Evolutionary conservation across 1,284 basidiomycete genomes (phyloP).

Genomic region (Macrocystidia cucumis): DNA sequence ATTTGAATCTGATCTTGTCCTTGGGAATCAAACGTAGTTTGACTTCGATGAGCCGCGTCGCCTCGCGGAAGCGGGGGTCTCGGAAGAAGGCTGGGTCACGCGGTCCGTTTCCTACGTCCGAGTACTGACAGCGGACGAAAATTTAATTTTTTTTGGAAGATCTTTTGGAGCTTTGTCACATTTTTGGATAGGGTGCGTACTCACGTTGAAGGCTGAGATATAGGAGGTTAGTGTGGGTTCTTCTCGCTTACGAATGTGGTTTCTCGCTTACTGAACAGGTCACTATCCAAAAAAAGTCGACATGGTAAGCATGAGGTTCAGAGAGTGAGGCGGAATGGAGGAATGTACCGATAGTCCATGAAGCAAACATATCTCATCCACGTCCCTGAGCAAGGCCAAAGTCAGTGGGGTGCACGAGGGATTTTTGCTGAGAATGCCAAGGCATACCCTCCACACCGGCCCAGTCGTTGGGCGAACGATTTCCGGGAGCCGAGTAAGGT

Average conservation of each 20-base stretch:
- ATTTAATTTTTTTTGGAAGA: constrained; percentile 5
- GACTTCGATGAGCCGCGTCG: constrained; percentile 53
- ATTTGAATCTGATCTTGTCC: constrained; percentile 21
- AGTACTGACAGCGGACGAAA: constrained; percentile 22
- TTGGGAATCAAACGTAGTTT: constrained; percentile 37
- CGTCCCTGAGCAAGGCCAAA: constrained; percentile 24
- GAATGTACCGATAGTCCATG: constrained; percentile 62
- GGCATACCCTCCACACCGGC: constrained; percentile 52
- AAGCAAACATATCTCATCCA: constrained; percentile 68
- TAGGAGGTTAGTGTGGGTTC: constrained; percentile 8
- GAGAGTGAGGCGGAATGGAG: constrained; percentile 1
- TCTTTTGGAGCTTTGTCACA: too few species aligned
- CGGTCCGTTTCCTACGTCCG: constrained; percentile 25
- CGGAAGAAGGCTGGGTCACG: constrained; percentile 47
- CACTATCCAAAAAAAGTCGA: too few species aligned
- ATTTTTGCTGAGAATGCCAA: neutral
- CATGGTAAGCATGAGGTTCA: constrained; percentile 3
- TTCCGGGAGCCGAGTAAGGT: constrained; percentile 42
- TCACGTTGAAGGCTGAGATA: constrained; percentile 70
- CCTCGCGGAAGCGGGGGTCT: constrained; percentile 48
- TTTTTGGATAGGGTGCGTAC: too few species aligned
- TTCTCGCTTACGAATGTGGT: too few species aligned
- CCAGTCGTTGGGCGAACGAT: constrained; percentile 41
- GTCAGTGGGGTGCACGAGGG: constrained; percentile 3
- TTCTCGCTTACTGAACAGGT: constrained; percentile 57